A percentile compares a stretch with the other conserved stretches of the same genome.
These are phyloP conservation scores for Micromonas pusilla DNA, from an alignment of 139 green algal genomes.

Conservation along the genomic window DNA sequence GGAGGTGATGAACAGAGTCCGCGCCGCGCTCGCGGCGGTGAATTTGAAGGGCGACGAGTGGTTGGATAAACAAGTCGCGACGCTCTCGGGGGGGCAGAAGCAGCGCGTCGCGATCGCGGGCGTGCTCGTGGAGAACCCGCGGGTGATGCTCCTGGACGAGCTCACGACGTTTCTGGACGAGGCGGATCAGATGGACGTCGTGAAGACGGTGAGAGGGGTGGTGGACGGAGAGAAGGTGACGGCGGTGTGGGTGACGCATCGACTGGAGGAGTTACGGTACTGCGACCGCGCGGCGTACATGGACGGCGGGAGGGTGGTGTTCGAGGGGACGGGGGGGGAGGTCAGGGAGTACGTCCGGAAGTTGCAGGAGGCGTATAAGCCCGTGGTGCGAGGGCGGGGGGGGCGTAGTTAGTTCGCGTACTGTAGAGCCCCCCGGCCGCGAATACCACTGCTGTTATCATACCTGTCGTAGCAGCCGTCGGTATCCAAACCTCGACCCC, in stretches of 20 bases:
- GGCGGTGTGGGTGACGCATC: slow-evolving; percentile 92
- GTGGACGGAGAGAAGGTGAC: slow-evolving; percentile 55
- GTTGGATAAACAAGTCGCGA: slow-evolving; percentile 58
- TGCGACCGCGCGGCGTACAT: slow-evolving; percentile 67
- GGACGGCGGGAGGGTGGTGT: slow-evolving; percentile 64
- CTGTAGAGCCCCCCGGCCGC: no score
- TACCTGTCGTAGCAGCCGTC: no score
- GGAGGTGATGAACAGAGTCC: slow-evolving; percentile 32
- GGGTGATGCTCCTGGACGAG: slow-evolving; percentile 94
- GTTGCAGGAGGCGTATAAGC: slow-evolving; percentile 9
- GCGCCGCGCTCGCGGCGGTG: not conserved
- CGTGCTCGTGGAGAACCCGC: slow-evolving; percentile 58
- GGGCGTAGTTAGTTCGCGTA: not conserved
- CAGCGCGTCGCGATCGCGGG: slow-evolving; percentile 94
- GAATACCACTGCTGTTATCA: no score
- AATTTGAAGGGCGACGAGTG: not conserved
- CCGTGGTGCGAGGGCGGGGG: not conserved
- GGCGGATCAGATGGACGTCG: slow-evolving; percentile 62
- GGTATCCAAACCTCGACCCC: no score
- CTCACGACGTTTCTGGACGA: slow-evolving; percentile 96
- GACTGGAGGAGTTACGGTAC: slow-evolving; percentile 80
- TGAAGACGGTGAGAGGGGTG: slow-evolving; percentile 39
- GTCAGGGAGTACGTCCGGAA: slow-evolving; percentile 2
- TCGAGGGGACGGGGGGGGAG: slow-evolving; percentile 49
- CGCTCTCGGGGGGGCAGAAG: slow-evolving; percentile 90